Conservation (phyloP, 805 yeast species). For the Wickerhamiella kurtzmanii region DNA sequence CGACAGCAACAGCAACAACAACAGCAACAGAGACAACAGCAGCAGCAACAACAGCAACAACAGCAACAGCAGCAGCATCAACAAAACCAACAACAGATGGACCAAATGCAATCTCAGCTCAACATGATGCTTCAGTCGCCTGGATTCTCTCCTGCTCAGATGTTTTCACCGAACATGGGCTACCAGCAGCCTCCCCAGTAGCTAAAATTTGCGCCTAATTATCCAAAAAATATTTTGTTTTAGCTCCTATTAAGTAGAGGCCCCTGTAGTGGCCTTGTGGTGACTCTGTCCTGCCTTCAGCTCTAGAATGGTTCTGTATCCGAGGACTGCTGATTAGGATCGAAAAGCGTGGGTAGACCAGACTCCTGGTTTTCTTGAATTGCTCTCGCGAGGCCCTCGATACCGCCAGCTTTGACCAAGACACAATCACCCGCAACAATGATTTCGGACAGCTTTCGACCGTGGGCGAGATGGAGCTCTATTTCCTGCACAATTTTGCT, state of each 20-base stretch:
- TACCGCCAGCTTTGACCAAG: conserved; percentile 2
- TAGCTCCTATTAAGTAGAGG: neutral
- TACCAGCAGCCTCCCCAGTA: neutral
- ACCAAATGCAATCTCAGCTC: conserved; percentile 2
- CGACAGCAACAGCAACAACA: conserved; percentile 2
- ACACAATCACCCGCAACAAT: conserved; percentile 5
- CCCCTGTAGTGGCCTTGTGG: neutral
- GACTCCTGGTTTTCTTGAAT: conserved; percentile 1
- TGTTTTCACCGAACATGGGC: neutral
- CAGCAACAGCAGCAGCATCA: conserved; percentile 5
- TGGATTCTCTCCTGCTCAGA: neutral
- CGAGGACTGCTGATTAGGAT: neutral
- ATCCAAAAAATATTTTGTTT: neutral
- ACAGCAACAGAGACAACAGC: conserved; percentile 6
- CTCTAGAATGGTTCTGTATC: neutral
- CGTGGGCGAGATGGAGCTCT: conserved; percentile 7
- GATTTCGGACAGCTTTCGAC: conserved; percentile 9
- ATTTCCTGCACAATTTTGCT: conserved; percentile 8
- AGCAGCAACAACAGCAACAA: conserved; percentile 3
- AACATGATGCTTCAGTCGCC: neutral
- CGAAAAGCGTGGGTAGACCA: conserved; percentile 5
- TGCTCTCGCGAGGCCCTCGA: conserved; percentile 2
- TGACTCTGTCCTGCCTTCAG: too few species aligned
- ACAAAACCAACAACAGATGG: neutral
- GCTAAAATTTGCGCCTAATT: neutral